Evolutionary conservation across 192 early-diverging fungal genomes (phyloP).

Genomic region (Paraglomus brasilianum): DNA sequence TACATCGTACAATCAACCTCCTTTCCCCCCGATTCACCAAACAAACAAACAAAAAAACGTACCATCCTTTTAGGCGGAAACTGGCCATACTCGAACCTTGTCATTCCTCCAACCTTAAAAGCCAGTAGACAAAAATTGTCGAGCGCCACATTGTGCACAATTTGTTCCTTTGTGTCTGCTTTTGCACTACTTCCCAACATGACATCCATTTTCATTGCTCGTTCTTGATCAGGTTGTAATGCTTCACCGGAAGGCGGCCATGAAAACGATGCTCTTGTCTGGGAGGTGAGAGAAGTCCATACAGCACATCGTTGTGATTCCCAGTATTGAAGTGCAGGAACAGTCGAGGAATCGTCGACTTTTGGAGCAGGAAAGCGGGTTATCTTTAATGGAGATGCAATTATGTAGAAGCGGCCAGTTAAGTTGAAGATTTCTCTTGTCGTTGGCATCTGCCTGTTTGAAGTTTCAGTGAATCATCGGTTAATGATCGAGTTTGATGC

Average conservation of each 20-base stretch:
- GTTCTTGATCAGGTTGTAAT: constrained; percentile 43
- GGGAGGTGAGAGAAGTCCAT: constrained; percentile 57
- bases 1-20: too few species aligned
- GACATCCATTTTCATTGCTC: constrained; percentile 57
- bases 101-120: constrained; percentile 63
- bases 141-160: constrained; percentile 65
- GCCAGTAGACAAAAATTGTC: constrained; percentile 76
- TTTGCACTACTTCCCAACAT: constrained; percentile 38
- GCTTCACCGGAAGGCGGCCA: constrained; percentile 67
- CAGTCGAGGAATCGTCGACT: constrained; percentile 35
- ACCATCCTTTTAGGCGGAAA: constrained; percentile 56
- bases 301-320: constrained; percentile 56
- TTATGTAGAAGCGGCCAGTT: constrained; percentile 68
- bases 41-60: constrained; percentile 22
- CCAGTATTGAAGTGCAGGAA: constrained; percentile 62
- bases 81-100: constrained; percentile 51
- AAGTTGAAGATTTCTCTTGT: constrained; percentile 67
- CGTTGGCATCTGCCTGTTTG: constrained; percentile 65
- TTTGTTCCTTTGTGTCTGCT: constrained; percentile 48
- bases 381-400: constrained; percentile 64
- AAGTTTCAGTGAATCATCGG: neutral
- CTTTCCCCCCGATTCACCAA: too few species aligned
- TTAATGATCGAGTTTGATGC: neutral
- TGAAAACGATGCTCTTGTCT: constrained; percentile 63
- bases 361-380: constrained; percentile 62